Percentiles rank a stretch among this genome's conserved stretches.
phyloP scores from a whole-genome alignment of 768 basidiomycete species.

The Suillus placidus region DNA sequence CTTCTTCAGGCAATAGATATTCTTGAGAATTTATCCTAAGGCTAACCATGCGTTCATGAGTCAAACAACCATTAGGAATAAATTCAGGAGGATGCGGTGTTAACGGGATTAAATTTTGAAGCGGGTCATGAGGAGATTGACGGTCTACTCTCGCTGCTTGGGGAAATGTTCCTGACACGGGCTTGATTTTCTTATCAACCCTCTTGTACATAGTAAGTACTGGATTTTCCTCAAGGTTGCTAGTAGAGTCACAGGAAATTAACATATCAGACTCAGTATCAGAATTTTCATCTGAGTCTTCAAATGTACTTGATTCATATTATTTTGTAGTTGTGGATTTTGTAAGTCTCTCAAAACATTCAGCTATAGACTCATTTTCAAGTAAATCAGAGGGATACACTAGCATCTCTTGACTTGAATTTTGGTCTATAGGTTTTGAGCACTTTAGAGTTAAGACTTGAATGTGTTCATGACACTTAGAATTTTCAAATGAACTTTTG shows the following conservation, averaged over 20 bases:
- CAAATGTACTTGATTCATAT: no score
- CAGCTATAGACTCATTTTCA: no score
- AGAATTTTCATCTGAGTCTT: background rate
- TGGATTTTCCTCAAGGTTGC: background rate
- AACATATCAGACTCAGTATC: background rate
- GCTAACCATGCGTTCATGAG: background rate
- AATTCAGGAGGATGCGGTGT: background rate
- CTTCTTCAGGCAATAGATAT: slow-evolving; percentile 7
- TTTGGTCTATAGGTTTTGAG: no score
- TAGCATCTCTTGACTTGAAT: no score
- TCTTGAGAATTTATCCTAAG: background rate
- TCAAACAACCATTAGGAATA: background rate
- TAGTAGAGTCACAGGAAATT: background rate
- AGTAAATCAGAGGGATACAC: no score
- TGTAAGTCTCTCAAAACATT: no score
- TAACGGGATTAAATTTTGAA: background rate
- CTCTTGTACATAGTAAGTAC: slow-evolving; percentile 6
- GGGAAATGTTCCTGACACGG: background rate
- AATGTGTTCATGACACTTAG: no score
- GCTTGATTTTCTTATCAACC: slow-evolving; percentile 8
- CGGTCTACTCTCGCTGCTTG: background rate
- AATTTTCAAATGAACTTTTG: no score
- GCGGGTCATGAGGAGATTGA: background rate
- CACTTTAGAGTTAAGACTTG: no score
- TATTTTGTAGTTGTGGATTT: no score